Evolutionary conservation across 495 filamentous ascomycete species (phyloP).

Genomic region (Annulohypoxylon moriforme): DNA sequence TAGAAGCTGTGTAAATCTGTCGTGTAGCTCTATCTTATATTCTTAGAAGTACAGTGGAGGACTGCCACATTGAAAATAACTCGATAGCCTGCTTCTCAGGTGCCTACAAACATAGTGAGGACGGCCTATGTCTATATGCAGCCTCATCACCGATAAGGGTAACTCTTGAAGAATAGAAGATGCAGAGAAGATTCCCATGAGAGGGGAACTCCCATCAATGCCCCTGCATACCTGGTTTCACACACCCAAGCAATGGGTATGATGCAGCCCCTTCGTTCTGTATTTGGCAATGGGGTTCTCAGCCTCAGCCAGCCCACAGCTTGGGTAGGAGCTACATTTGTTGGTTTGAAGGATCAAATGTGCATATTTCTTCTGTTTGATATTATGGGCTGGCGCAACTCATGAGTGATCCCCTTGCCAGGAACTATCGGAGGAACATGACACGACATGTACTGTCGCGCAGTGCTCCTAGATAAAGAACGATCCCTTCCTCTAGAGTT

Average conservation of each 20-base stretch:
- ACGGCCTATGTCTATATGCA: neutral
- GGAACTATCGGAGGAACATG: neutral
- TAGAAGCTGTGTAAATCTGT: neutral
- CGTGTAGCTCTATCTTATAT: neutral
- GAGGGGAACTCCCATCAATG: neutral
- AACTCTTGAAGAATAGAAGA: neutral
- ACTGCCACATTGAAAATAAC: neutral
- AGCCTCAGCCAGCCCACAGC: slow-evolving; percentile 17
- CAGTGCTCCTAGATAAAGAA: neutral
- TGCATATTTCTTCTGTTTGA: slow-evolving; percentile 4
- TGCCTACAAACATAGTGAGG: neutral
- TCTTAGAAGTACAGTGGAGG: neutral
- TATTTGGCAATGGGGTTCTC: slow-evolving; percentile 12
- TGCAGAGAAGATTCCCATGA: neutral
- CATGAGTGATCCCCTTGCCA: neutral
- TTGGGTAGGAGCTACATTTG: neutral
- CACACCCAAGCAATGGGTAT: slow-evolving; percentile 12
- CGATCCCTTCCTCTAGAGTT: neutral
- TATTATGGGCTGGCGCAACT: slow-evolving; percentile 5
- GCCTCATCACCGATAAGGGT: neutral
- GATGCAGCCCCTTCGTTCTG: neutral
- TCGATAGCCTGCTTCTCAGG: neutral
- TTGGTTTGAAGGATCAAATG: slow-evolving; percentile 19
- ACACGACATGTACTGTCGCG: neutral
- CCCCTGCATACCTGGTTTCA: slow-evolving; percentile 27